A percentile compares a stretch with the other conserved stretches of the same genome.
Evolutionary conservation across 768 basidiomycete species (phyloP).

Genomic region (Pisolithus orientalis): DNA sequence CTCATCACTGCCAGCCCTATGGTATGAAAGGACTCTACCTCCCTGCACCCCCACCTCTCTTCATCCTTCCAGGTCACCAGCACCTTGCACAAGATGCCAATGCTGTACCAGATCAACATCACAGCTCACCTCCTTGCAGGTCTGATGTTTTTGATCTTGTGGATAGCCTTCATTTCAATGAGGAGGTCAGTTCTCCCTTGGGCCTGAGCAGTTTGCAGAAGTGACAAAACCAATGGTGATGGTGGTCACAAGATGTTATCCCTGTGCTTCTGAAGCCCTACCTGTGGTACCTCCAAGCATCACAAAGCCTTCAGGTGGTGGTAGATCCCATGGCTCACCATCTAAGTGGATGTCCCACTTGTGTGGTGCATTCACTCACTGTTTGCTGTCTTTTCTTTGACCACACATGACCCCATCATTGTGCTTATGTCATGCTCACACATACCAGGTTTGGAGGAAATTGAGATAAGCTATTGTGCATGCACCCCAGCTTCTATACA

Average conservation of each 20-base stretch:
- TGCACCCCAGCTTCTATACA: too few species aligned
- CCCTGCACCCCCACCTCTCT: neutral
- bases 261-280: neutral
- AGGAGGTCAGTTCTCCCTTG: too few species aligned
- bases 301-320: neutral
- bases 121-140: too few species aligned
- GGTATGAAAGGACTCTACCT: too few species aligned
- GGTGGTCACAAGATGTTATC: neutral
- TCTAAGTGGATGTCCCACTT: neutral
- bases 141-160: too few species aligned
- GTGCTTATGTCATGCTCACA: constrained; percentile 8
- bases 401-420: neutral
- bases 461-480: too few species aligned
- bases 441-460: too few species aligned
- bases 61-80: too few species aligned
- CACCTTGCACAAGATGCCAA: too few species aligned
- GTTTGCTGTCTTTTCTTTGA: neutral
- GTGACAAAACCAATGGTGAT: neutral
- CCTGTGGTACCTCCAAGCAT: neutral
- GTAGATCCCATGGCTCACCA: neutral
- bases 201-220: neutral
- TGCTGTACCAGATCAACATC: too few species aligned
- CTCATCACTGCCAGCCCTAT: too few species aligned
- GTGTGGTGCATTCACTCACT: neutral
- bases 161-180: too few species aligned